Evolutionary conservation across 805 yeast species (phyloP), one percentile per base, ranked within the genome.

Genomic region (Cyberlindnera suaveolens): DNA sequence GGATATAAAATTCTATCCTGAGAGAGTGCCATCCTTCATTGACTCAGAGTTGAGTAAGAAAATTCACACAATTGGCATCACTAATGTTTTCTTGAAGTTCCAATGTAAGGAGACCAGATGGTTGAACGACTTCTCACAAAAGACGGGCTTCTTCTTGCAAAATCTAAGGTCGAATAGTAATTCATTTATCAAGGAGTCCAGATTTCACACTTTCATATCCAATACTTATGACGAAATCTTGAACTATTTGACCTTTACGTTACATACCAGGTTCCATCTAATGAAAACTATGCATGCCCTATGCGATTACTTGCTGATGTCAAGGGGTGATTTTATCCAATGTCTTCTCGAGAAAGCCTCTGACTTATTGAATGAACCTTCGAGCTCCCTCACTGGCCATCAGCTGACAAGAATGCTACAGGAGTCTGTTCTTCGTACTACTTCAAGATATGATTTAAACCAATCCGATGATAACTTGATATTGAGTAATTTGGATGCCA

Each of bases 251-350:
- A 74, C 78, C 18, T 47, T 61, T 10, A 58, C 77, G 3, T 53
- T 89, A 3, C 68, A 74, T 40, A 63, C 65, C 2, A 76, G 78
- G 46, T 74, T 70, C 50, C 63, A 71, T 33, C 60, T 82, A 31
- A 62, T 66, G 33, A 62, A 66, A 10, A 87, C 85, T 50, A 58
- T 91, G n/a, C 57, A 60, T 5, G 80, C 80, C 36, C 65, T 86
- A 43, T 82, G 83, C 47, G 76, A 75, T 46, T 77, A 82, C 45
- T 66, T 89, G 52, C 61, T 93, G 34, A 79, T 86, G 70, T 77
- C 80, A 6, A 78, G 75, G 43, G 87, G 91, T n/a, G 96, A 91
- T 58, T 84, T 91, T 47, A 78, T 85, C n/a, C 80, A 85, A 40
- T 53, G 77, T 1, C 61, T 91, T 9, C 70, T 87, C 17, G 54